Percentiles rank a stretch among this genome's conserved stretches.
These are phyloP conservation scores for Mallotus nudiflorus DNA, from an alignment of 345 rosid genomes.

Conservation along the genomic window DNA sequence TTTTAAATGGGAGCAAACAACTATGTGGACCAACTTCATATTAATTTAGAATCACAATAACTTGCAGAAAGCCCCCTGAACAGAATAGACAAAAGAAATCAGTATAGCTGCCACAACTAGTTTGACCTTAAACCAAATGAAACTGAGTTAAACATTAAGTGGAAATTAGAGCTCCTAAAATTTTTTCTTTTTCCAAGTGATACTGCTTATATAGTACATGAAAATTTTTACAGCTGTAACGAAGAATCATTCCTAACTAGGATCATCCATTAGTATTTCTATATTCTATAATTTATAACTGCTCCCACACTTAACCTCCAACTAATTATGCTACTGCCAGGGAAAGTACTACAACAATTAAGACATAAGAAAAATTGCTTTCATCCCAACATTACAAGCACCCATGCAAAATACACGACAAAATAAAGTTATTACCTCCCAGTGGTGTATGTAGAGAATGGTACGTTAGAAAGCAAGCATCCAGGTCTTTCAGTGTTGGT, in stretches of 20 bases:
- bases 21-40: background rate
- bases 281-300: background rate
- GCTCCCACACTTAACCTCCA: background rate
- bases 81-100: background rate
- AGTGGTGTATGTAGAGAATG: slow-evolving; percentile 28
- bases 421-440: slow-evolving; percentile 20
- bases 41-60: background rate
- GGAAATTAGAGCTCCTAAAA: background rate
- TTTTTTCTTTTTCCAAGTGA: background rate
- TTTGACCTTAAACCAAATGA: background rate
- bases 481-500: slow-evolving; percentile 34
- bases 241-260: background rate
- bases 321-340: background rate
- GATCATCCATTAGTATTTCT: background rate
- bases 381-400: background rate
- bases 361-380: background rate
- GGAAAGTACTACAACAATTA: background rate
- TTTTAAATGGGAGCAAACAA: background rate
- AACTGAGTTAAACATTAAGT: background rate
- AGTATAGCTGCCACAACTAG: background rate
- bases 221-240: background rate
- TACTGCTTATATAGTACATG: background rate
- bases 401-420: background rate
- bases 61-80: background rate
- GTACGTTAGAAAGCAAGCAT: slow-evolving; percentile 33